Conservation (phyloP, 768 basidiomycete species). For the Boletus coccyginus region DNA sequence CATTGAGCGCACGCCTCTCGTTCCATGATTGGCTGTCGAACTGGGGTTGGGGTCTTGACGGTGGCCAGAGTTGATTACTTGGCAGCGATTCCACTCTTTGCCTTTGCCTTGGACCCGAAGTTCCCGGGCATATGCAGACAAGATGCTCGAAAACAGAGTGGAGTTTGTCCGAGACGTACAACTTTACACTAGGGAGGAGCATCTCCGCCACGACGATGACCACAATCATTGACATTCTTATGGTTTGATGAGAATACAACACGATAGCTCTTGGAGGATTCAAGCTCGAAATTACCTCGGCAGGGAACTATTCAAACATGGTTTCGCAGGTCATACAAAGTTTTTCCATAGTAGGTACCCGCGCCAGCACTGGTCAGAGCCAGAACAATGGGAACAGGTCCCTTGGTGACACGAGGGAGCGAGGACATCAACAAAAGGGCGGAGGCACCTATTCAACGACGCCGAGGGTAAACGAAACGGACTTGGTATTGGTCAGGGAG, state of each 20-base stretch:
- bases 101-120: slow-evolving; percentile 1
- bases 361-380: slow-evolving; percentile 59
- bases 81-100: background rate
- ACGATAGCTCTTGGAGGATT: background rate
- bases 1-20: slow-evolving; percentile 41
- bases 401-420: slow-evolving; percentile 66
- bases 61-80: background rate
- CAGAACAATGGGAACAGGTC: slow-evolving; percentile 66
- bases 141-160: background rate
- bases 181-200: slow-evolving; percentile 2
- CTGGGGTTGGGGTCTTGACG: background rate
- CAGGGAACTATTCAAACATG: slow-evolving; percentile 8
- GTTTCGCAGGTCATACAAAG: slow-evolving; percentile 39
- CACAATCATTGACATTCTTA: slow-evolving; percentile 2
- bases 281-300: background rate
- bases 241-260: slow-evolving; percentile 11
- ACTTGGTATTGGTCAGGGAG: background rate
- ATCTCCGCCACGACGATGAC: background rate
- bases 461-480: background rate
- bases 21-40: slow-evolving; percentile 10
- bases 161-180: slow-evolving; percentile 12
- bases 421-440: slow-evolving; percentile 73
- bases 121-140: slow-evolving; percentile 1
- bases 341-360: slow-evolving; percentile 68
- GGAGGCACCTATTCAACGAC: slow-evolving; percentile 57